A percentile compares a stretch with the other conserved stretches of the same genome.
These are phyloP conservation scores for Hydnum rufescens DNA, from an alignment of 768 basidiomycete species.

Conservation along the genomic window DNA sequence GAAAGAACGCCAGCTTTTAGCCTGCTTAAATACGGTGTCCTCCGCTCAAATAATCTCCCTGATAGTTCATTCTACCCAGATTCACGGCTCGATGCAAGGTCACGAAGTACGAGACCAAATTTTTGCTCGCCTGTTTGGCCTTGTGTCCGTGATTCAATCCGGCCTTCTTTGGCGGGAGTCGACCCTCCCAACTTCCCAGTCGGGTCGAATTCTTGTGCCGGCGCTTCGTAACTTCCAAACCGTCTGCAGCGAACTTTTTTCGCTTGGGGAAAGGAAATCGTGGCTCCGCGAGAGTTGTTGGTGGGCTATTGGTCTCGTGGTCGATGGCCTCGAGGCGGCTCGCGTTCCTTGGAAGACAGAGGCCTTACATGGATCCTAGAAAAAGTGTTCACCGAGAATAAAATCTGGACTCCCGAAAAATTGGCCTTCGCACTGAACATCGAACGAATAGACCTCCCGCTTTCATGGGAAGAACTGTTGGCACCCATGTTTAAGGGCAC, in stretches of 20 bases:
- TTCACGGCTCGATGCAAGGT: conserved; percentile 58
- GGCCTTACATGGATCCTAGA: conserved; percentile 32
- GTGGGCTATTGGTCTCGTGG: conserved; percentile 52
- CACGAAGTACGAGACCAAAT: conserved; percentile 85
- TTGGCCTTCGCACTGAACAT: conserved; percentile 59
- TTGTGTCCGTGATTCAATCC: conserved; percentile 70
- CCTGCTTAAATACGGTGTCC: conserved; percentile 56
- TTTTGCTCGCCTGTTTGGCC: conserved; percentile 83
- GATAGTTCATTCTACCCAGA: conserved; percentile 48
- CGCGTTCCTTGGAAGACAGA: conserved; percentile 51
- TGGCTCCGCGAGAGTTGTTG: conserved; percentile 86
- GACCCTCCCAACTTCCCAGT: conserved; percentile 24
- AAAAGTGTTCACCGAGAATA: conserved; percentile 31
- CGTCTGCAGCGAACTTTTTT: conserved; percentile 38
- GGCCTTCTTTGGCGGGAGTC: conserved; percentile 49
- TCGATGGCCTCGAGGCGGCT: conserved; percentile 38
- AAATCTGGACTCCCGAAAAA: conserved; percentile 73
- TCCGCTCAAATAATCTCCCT: conserved; percentile 60
- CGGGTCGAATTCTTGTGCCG: conserved; percentile 31
- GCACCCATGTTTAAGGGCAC: conserved; percentile 59
- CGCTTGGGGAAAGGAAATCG: conserved; percentile 61
- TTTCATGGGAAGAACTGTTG: conserved; percentile 37
- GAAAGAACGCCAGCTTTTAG: conserved; percentile 45
- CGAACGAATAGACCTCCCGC: conserved; percentile 31
- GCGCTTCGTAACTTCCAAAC: conserved; percentile 38